Evolutionary conservation across 371 early-diverging fungal genomes (phyloP).

Genomic region (Haplosporangium sp.): DNA sequence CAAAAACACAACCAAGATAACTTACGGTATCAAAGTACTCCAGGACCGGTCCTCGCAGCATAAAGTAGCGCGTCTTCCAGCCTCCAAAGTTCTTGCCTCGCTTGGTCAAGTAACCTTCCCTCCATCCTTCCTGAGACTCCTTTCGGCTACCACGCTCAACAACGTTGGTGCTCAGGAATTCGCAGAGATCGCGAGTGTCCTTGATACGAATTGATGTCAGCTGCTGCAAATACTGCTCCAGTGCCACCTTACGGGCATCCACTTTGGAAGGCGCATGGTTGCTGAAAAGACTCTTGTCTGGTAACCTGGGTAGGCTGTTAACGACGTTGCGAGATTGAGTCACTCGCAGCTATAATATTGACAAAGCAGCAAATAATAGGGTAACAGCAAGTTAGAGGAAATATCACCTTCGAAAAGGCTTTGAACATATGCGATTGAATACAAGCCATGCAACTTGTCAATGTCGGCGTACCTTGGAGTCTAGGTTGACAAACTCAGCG

Average conservation of each 20-base stretch:
- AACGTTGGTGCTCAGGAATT: conserved; percentile 80
- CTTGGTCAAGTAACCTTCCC: conserved; percentile 87
- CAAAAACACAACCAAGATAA: not conserved
- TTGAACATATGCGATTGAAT: no score
- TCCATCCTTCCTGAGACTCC: conserved; percentile 56
- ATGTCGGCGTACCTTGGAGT: conserved; percentile 66
- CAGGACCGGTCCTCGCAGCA: conserved; percentile 66
- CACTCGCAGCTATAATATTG: conserved; percentile 60
- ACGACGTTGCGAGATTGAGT: conserved; percentile 59
- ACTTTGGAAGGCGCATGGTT: conserved; percentile 75
- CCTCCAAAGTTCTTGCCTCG: conserved; percentile 89
- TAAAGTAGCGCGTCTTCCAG: conserved; percentile 86
- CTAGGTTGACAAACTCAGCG: conserved; percentile 80
- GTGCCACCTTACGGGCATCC: conserved; percentile 75
- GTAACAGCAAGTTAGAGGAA: not conserved
- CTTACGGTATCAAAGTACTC: conserved; percentile 82
- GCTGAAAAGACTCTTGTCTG: conserved; percentile 81
- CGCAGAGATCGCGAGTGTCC: conserved; percentile 75
- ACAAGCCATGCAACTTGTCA: no score
- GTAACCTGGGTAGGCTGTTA: conserved; percentile 72
- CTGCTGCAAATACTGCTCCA: conserved; percentile 83
- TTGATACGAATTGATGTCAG: conserved; percentile 68
- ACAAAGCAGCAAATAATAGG: not conserved
- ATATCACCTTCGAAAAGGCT: not conserved
- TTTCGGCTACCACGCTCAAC: conserved; percentile 56